Percentiles rank a stretch among this genome's conserved stretches.
Evolutionary conservation across 2,329 filamentous ascomycete genomes (phyloP).

Genomic region (Gliomastix tumulicola): DNA sequence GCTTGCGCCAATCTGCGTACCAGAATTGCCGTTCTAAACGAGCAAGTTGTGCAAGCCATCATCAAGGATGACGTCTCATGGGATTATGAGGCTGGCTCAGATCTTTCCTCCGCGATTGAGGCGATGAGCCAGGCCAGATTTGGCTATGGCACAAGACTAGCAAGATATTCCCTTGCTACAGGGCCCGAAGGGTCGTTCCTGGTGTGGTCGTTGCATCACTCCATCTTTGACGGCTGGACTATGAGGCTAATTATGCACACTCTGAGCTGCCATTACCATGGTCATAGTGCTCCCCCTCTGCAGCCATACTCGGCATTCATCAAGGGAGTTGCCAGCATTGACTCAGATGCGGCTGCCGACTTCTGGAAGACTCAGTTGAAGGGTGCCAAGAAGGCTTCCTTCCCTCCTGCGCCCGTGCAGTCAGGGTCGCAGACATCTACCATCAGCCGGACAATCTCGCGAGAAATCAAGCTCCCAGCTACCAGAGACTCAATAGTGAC

Average conservation of each 20-base stretch:
- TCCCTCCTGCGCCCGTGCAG: not conserved
- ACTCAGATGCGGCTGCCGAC: not conserved
- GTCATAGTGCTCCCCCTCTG: slow-evolving; percentile 11
- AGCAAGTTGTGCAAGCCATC: slow-evolving; percentile 2
- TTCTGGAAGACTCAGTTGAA: slow-evolving; percentile 1
- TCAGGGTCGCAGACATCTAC: too few species aligned
- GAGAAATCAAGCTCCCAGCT: slow-evolving; percentile 1
- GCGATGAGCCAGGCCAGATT: slow-evolving; percentile 1
- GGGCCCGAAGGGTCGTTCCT: slow-evolving; percentile 6
- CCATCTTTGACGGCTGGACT: slow-evolving; percentile 12
- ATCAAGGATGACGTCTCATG: slow-evolving; percentile 3
- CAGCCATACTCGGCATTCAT: slow-evolving; percentile 31
- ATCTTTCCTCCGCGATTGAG: not conserved
- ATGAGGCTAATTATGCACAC: slow-evolving; percentile 2
- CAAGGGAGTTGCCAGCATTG: slow-evolving; percentile 26
- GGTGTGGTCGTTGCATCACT: slow-evolving; percentile 12
- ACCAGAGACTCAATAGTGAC: slow-evolving; percentile 4
- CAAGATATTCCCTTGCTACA: slow-evolving; percentile 6
- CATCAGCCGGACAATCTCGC: too few species aligned
- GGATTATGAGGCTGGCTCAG: not conserved
- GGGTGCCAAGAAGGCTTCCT: not conserved
- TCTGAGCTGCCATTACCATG: slow-evolving; percentile 1
- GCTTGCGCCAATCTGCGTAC: slow-evolving; percentile 5
- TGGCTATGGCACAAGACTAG: slow-evolving; percentile 5
- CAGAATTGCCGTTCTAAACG: slow-evolving; percentile 4